Evolutionary conservation across 2,329 filamentous ascomycete genomes (phyloP).

Genomic region (Ploettnerulaceae sp.): DNA sequence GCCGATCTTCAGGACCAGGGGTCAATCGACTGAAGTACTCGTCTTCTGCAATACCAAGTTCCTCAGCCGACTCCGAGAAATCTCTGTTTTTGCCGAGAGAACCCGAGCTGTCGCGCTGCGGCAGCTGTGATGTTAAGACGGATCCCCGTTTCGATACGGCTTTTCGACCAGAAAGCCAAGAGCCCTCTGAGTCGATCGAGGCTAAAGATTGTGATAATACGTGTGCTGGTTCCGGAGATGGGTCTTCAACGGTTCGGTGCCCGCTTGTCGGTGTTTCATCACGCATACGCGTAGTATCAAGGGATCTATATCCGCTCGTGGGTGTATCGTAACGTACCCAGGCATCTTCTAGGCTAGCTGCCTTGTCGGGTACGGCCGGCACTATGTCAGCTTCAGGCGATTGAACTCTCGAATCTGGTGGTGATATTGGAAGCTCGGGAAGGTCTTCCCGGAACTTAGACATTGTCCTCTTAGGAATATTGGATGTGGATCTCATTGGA

Average conservation of each 20-base stretch:
- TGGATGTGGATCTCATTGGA: conserved; percentile 31
- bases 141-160: conserved; percentile 44
- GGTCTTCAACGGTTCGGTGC: conserved; percentile 36
- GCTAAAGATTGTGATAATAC: conserved; percentile 78
- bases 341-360: conserved; percentile 27
- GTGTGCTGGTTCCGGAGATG: conserved; percentile 48
- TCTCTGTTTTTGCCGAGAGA: conserved; percentile 44
- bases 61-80: conserved; percentile 58
- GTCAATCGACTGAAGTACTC: conserved; percentile 64
- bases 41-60: conserved; percentile 61
- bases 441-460: conserved; percentile 92
- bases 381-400: conserved; percentile 61
- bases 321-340: conserved; percentile 45
- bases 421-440: conserved; percentile 80
- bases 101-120: conserved; percentile 39
- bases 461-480: conserved; percentile 69
- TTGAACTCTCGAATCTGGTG: conserved; percentile 74
- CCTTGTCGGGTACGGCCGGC: conserved; percentile 26
- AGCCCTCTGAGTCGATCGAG: conserved; percentile 91
- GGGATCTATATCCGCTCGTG: conserved; percentile 41
- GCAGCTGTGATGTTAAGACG: conserved; percentile 40
- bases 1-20: conserved; percentile 34
- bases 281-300: conserved; percentile 37
- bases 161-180: conserved; percentile 81
- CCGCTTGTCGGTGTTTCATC: conserved; percentile 43